Evolutionary conservation across 225 moss, liverwort and hornwort genomes (phyloP), one percentile per base, ranked within the genome.

Genomic region (Pseudisothecium myosuroides): DNA sequence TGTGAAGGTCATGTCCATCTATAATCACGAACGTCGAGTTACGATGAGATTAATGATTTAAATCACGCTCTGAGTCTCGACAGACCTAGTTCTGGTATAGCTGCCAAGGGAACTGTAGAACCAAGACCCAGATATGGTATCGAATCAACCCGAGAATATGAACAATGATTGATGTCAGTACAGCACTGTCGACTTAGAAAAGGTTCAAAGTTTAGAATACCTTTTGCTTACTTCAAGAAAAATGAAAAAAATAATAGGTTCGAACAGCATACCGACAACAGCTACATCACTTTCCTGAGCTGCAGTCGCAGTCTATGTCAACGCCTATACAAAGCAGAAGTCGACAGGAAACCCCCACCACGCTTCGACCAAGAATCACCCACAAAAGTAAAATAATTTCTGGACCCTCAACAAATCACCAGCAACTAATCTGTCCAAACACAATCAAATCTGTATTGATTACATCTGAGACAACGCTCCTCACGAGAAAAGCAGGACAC

Each of bases 111-210:
- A 86, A 90, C 82, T 85, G 85, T 92, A 85, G 88, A 90, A 68
- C 49, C 28, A 73, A 52, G 36, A 22, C 65, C 83, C 49, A 68
- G 81, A 61, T 84, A 39, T 61, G 43, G 61, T 54, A 81, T 81
- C 68, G 16, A 86, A 88, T 88, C 83, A 75, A 63, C 24, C 82
- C 59, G 54, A 86, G 61, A 71, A 82, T 49, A 47, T 29, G 50
- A 43, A 36, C 90, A 92, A 92, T 92, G 88, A 90, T 92, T 90
- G 90, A 83, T 92, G 83, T 92, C 88, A 88, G 88, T 83, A 56
- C 56, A 59, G 76, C 77, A 82, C 83, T 88, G 85, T 88, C 83
- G 39, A 88, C 82, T 85, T 85, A 84, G 85, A 89, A 87, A 82
- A 85, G 67, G 62, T 62, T 90, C 85, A 69, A 87, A 56, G 65